phyloP scores from a whole-genome alignment of 2,329 filamentous ascomycete species.

The Xylariales sp. region DNA sequence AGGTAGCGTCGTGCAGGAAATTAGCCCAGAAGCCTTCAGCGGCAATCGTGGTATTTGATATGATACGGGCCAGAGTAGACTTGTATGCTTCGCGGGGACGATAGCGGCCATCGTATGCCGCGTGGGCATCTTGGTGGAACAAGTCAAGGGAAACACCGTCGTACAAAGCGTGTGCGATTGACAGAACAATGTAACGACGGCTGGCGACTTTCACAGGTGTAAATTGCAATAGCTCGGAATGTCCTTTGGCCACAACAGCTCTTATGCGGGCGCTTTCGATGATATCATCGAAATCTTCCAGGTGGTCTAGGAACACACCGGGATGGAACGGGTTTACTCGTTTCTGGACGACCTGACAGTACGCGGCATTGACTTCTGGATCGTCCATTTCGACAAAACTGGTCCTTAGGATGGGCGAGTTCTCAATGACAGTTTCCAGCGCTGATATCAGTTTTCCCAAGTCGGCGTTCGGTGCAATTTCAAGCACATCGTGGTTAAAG shows the following conservation, averaged over 20 bases:
- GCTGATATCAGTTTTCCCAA: conserved; percentile 52
- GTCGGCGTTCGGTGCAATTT: conserved; percentile 52
- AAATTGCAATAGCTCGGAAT: conserved; percentile 44
- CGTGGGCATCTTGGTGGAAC: conserved; percentile 65
- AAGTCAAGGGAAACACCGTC: conserved; percentile 80
- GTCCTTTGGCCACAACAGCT: conserved; percentile 33
- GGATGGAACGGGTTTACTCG: conserved; percentile 15
- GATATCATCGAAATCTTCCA: conserved; percentile 30
- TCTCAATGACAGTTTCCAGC: conserved; percentile 54
- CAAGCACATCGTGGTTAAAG: conserved; percentile 78
- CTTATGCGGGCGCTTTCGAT: conserved; percentile 31
- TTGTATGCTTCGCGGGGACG: conserved; percentile 43
- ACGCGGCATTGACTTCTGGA: conserved; percentile 45
- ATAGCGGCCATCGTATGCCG: conserved; percentile 52
- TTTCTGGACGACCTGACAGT: conserved; percentile 44
- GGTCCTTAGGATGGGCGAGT: conserved; percentile 70
- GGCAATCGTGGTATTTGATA: conserved; percentile 36
- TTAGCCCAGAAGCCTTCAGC: conserved; percentile 65
- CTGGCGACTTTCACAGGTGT: conserved; percentile 31
- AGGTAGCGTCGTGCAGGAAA: conserved; percentile 50
- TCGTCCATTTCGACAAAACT: conserved; percentile 64
- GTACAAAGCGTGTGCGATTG: conserved; percentile 81
- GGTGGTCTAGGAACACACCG: conserved; percentile 17
- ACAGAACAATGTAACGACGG: conserved; percentile 51
- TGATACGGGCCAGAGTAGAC: conserved; percentile 49